phyloP scores from a whole-genome alignment of 306 rosid genomes.

The Benincasa hispida region DNA sequence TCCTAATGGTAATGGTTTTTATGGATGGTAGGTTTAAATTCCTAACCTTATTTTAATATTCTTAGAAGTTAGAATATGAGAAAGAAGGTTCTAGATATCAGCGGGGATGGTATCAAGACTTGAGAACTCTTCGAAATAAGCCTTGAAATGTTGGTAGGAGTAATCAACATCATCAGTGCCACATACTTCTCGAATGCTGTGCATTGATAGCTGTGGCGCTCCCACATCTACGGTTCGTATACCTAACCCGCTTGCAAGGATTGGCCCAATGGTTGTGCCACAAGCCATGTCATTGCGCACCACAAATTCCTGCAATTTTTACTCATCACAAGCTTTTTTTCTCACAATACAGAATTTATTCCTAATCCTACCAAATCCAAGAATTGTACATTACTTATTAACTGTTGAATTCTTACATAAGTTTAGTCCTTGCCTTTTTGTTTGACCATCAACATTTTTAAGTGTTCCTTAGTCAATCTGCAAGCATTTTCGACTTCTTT shows the following conservation, averaged over 20 bases:
- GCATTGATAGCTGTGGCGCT: conserved; percentile 94
- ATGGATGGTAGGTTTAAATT: background rate
- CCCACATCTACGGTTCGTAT: conserved; percentile 90
- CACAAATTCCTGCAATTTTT: conserved; percentile 66
- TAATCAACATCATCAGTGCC: conserved; percentile 68
- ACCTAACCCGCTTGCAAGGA: conserved; percentile 91
- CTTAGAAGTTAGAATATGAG: background rate
- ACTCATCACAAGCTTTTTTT: no score
- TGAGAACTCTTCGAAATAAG: conserved; percentile 55
- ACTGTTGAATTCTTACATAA: no score
- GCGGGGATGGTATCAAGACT: conserved; percentile 44
- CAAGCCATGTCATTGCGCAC: conserved; percentile 87
- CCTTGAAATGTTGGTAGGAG: conserved; percentile 77
- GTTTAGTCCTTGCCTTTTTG: no score
- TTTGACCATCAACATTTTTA: no score
- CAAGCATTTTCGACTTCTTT: background rate
- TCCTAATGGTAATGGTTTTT: background rate
- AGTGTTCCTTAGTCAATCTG: background rate
- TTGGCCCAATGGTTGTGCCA: conserved; percentile 95
- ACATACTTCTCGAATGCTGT: conserved; percentile 87
- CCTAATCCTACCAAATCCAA: background rate
- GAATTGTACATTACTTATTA: background rate
- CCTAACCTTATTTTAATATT: background rate
- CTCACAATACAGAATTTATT: background rate
- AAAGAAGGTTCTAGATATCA: conserved; percentile 24